Percentiles rank a stretch among this genome's conserved stretches.
Conservation (phyloP, 2,329 filamentous ascomycete species). For the Juglanconis oblonga region DNA sequence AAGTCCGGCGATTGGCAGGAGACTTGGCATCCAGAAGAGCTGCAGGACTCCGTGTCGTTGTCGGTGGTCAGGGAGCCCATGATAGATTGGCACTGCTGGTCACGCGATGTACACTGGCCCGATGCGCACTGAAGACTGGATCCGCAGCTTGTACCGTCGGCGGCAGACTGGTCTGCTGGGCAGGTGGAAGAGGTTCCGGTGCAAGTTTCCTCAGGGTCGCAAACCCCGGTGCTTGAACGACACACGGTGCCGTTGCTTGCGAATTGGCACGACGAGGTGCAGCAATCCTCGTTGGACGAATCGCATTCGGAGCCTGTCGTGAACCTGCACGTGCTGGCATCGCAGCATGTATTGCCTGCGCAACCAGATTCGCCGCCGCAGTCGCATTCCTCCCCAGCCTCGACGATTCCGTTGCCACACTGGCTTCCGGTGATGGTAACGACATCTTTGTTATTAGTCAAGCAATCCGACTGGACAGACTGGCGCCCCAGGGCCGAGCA, state of each 20-base stretch:
- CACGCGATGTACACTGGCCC: constrained; percentile 89
- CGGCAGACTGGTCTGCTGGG: constrained; percentile 66
- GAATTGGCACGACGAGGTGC: constrained; percentile 64
- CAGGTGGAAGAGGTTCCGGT: constrained; percentile 70
- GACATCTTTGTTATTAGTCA: constrained; percentile 83
- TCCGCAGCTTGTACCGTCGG: constrained; percentile 73
- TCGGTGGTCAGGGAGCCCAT: constrained; percentile 71
- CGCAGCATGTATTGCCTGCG: constrained; percentile 74
- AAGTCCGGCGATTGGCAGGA: constrained; percentile 73
- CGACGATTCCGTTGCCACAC: constrained; percentile 97
- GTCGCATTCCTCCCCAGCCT: constrained; percentile 91
- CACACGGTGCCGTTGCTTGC: constrained; percentile 70
- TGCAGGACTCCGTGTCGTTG: constrained; percentile 80
- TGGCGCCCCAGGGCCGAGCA: constrained; percentile 79
- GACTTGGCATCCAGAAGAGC: constrained; percentile 68
- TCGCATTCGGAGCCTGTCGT: constrained; percentile 73
- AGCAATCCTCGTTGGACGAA: constrained; percentile 78
- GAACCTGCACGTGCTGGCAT: constrained; percentile 85
- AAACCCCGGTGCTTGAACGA: constrained; percentile 72
- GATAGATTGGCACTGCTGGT: constrained; percentile 82
- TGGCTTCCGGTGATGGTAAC: constrained; percentile 77
- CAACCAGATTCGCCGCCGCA: constrained; percentile 78
- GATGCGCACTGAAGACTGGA: constrained; percentile 77
- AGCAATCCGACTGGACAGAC: constrained; percentile 71
- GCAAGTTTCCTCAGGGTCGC: constrained; percentile 84